Conservation (phyloP, 495 filamentous ascomycete species). For the Chaetomium cochliodes region DNA sequence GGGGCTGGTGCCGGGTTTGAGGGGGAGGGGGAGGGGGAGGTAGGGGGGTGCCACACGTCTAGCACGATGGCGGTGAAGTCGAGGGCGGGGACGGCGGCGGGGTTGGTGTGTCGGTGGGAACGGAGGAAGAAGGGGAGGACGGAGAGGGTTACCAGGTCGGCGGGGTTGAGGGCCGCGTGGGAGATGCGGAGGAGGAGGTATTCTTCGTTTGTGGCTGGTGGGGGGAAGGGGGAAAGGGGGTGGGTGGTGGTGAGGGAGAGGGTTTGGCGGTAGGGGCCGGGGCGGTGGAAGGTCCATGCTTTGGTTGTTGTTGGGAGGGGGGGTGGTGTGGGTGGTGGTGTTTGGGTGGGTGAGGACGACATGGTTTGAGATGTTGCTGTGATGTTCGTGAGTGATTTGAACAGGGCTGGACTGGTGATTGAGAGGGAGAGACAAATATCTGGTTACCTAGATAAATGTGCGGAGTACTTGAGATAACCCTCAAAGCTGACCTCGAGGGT, state of each 20-base stretch:
- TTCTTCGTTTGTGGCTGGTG: conserved; percentile 25
- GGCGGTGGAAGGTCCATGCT: conserved; percentile 28
- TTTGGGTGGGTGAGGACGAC: background rate
- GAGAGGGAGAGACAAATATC: background rate
- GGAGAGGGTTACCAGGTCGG: conserved; percentile 37
- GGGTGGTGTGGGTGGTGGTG: conserved; percentile 12
- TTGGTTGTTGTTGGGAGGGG: conserved; percentile 25
- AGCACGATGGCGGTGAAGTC: conserved; percentile 42
- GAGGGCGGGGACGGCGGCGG: conserved; percentile 34
- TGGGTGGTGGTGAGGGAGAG: conserved; percentile 29
- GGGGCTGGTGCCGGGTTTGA: too few relatives aligned
- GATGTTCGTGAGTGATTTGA: background rate
- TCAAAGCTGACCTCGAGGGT: background rate
- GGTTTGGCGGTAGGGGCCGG: conserved; percentile 23
- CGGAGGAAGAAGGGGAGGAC: conserved; percentile 38
- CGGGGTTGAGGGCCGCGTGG: conserved; percentile 45
- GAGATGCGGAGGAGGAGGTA: conserved; percentile 39
- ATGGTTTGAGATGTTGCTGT: background rate
- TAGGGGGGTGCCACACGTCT: conserved; percentile 25
- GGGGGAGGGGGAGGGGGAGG: too few relatives aligned
- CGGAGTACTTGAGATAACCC: background rate
- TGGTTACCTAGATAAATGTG: background rate
- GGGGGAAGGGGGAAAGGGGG: conserved; percentile 23
- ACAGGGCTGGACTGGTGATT: background rate
- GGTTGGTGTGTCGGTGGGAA: conserved; percentile 27